phyloP scores from a whole-genome alignment of 495 filamentous ascomycete genomes.

The Neurospora tetrasperma region DNA sequence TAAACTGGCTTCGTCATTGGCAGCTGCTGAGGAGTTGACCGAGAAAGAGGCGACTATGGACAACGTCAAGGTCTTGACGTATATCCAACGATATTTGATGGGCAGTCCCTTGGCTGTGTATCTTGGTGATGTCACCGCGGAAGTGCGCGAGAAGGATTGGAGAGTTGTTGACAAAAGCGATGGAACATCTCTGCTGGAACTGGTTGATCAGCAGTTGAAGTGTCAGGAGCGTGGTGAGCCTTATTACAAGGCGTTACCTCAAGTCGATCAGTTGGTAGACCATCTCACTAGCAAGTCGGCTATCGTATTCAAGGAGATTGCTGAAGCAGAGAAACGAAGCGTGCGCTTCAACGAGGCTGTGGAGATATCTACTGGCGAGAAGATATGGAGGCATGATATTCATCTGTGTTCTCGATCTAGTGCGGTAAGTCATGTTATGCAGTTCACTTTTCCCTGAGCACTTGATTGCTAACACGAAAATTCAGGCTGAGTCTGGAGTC shows the following conservation, averaged over 20 bases:
- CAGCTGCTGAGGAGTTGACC: conserved; percentile 37
- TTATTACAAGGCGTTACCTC: conserved; percentile 29
- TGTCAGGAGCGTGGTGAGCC: conserved; percentile 29
- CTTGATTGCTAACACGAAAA: conserved; percentile 7
- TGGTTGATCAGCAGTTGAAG: conserved; percentile 37
- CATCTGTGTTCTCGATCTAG: conserved; percentile 18
- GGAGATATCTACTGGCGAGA: conserved; percentile 24
- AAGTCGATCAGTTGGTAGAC: conserved; percentile 36
- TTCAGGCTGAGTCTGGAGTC: conserved; percentile 21
- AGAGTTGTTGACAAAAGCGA: conserved; percentile 19
- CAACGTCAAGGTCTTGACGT: conserved; percentile 40
- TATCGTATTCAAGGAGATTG: conserved; percentile 40
- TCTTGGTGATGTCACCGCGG: conserved; percentile 26
- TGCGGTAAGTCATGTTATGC: conserved; percentile 17
- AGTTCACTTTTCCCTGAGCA: not conserved
- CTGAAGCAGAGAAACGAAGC: conserved; percentile 42
- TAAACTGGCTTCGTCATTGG: conserved; percentile 34
- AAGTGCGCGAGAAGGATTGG: conserved; percentile 20
- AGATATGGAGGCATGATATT: conserved; percentile 31
- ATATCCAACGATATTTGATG: conserved; percentile 41
- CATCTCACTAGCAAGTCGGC: conserved; percentile 31
- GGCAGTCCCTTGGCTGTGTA: conserved; percentile 35
- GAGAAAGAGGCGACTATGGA: conserved; percentile 48
- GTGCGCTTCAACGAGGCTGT: conserved; percentile 41
- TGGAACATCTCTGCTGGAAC: conserved; percentile 27